Evolutionary conservation across 192 early-diverging fungal species (phyloP), one percentile per base, ranked within the genome.

Genomic region (Coemansia sp.): DNA sequence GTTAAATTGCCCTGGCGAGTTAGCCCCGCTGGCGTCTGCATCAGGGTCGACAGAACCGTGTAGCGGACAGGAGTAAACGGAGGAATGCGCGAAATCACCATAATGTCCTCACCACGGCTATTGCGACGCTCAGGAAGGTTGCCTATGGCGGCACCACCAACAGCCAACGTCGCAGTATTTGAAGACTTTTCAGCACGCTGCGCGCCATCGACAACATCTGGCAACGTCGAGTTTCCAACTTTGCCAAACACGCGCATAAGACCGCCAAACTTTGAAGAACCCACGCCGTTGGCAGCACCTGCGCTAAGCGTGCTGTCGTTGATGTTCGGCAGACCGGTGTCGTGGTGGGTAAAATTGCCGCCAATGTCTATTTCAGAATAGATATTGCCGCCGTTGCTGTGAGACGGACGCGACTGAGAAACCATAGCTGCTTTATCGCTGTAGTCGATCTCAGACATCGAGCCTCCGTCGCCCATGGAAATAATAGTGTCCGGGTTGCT

Each of bases 51-150:
- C 34, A 83, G 50, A 0, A 83, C 52, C 0, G 80, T 83, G 61
- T 77, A 77, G 17, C 80, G 64, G 25, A 78, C 80, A 2, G 80
- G 76, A 50, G 80, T 77, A 32, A 83, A 83, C 29, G 80, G 80
- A 62, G 80, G 80, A 12, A 83, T 78, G 7, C 69, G 72, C 58
- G 75, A 77, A 8, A 83, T 63, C 8, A 83, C 63, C 80, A 77
- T 82, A 31, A 82, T 76, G 50, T 82, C 79, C 38, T 82, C 79
- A 48, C 79, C 79, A 14, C 70, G 73, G 64, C 79, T 82, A 50
- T 82, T 82, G 48, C 79, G 79, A 2, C 79, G 70, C 68, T 69
- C 64, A 0, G 79, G 79, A 17, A 82, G 59, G 57, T 82, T 76
- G 33, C 79, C 79, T 28, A 82, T 82, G 5, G 74, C 71, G 7